Evolutionary conservation across 192 early-diverging fungal genomes (phyloP).

Genomic region (Geosiphon pyriformis): DNA sequence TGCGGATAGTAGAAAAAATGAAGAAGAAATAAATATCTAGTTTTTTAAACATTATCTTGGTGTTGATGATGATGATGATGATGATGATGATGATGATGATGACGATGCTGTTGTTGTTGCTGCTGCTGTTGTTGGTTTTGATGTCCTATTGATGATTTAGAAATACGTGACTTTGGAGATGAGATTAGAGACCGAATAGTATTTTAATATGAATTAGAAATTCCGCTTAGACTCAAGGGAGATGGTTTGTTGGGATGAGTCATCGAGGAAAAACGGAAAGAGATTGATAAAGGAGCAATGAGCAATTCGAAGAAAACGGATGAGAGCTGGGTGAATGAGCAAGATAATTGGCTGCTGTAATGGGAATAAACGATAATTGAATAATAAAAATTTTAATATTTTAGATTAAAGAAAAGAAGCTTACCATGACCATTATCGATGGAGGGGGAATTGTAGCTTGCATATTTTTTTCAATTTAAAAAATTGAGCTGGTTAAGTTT

Average conservation of each 20-base stretch:
- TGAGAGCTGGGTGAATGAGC: background rate
- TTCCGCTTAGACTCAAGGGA: background rate
- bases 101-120: no score
- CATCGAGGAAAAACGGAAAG: background rate
- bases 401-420: background rate
- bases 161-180: background rate
- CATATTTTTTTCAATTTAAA: background rate
- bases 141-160: background rate
- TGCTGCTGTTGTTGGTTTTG: background rate
- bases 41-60: no score
- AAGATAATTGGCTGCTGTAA: background rate
- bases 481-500: background rate
- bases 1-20: no score
- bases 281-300: background rate
- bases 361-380: background rate
- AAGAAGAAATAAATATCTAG: no score
- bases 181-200: background rate
- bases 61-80: background rate
- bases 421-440: background rate
- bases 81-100: no score
- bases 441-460: conserved; percentile 1
- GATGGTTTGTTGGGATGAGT: background rate
- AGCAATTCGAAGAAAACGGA: background rate
- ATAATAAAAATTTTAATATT: no score
- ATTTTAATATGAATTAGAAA: background rate